phyloP scores from a whole-genome alignment of 202 grass and related monocot species.

The Panicum virgatum region DNA sequence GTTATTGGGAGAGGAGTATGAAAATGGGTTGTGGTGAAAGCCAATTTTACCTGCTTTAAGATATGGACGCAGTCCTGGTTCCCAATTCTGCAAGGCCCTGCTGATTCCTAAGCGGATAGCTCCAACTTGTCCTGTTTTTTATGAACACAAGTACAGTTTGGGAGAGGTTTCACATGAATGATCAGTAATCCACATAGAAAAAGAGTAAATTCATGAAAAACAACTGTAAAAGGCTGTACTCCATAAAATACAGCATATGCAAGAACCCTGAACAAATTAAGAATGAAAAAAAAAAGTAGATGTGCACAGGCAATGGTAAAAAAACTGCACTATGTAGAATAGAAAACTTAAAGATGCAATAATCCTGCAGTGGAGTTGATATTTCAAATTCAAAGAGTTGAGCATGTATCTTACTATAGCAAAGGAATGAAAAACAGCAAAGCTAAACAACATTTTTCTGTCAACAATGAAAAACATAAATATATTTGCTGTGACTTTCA shows the following conservation, averaged over 20 bases:
- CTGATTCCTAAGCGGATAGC: slow-evolving; percentile 93
- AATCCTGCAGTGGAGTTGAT: neutral
- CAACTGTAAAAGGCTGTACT: neutral
- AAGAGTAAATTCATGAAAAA: neutral
- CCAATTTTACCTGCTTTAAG: slow-evolving; percentile 85
- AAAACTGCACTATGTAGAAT: neutral
- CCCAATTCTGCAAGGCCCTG: slow-evolving; percentile 89
- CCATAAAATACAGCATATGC: neutral
- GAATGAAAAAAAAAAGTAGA: neutral
- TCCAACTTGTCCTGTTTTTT: slow-evolving; percentile 77
- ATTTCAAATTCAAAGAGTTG: slow-evolving; percentile 3
- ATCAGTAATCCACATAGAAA: slow-evolving; percentile 2
- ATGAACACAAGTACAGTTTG: slow-evolving; percentile 25
- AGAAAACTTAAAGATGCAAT: neutral
- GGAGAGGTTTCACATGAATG: neutral
- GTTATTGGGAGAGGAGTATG: neutral
- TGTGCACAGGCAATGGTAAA: neutral
- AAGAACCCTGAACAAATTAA: slow-evolving; percentile 2
- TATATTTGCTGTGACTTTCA: neutral
- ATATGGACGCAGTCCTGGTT: slow-evolving; percentile 77
- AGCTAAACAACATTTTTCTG: neutral
- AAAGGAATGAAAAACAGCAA: neutral
- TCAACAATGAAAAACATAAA: neutral
- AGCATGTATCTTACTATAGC: neutral
- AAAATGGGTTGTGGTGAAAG: neutral